These are phyloP conservation scores for Crithidia expoeki DNA, from an alignment of 208 protist species.

Conservation along the genomic window DNA sequence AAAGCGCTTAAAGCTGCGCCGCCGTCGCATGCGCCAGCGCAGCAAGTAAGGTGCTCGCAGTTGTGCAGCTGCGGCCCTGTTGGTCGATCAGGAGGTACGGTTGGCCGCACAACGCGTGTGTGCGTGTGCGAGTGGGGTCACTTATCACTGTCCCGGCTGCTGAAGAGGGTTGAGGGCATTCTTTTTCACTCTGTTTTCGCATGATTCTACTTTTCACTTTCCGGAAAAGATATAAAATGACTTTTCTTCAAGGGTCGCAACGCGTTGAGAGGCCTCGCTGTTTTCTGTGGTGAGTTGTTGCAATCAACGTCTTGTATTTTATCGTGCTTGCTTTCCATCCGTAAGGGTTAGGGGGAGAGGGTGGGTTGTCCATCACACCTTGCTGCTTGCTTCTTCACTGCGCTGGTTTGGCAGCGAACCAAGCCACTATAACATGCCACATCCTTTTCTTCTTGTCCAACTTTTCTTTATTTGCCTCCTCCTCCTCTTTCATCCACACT, in stretches of 20 bases:
- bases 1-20: conserved; percentile 90
- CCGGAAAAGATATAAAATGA: background rate
- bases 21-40: conserved; percentile 89
- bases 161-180: background rate
- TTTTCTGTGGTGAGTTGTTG: too few species aligned
- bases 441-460: too few species aligned
- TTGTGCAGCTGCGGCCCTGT: conserved; percentile 1
- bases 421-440: too few species aligned
- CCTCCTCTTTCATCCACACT: conserved; percentile 4
- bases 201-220: background rate
- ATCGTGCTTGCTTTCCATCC: too few species aligned
- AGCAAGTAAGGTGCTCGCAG: conserved; percentile 72
- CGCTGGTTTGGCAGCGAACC: too few species aligned
- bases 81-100: too few species aligned
- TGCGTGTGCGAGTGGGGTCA: background rate
- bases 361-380: too few species aligned
- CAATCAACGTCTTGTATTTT: too few species aligned
- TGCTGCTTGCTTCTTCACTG: too few species aligned
- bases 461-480: background rate
- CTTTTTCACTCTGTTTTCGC: conserved; percentile 12
- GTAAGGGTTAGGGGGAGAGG: too few species aligned
- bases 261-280: too few species aligned
- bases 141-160: background rate
- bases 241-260: too few species aligned
- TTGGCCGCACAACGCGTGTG: background rate